Evolutionary conservation across 2,329 filamentous ascomycete genomes (phyloP).

Genomic region (Chaetomiaceae sp.): DNA sequence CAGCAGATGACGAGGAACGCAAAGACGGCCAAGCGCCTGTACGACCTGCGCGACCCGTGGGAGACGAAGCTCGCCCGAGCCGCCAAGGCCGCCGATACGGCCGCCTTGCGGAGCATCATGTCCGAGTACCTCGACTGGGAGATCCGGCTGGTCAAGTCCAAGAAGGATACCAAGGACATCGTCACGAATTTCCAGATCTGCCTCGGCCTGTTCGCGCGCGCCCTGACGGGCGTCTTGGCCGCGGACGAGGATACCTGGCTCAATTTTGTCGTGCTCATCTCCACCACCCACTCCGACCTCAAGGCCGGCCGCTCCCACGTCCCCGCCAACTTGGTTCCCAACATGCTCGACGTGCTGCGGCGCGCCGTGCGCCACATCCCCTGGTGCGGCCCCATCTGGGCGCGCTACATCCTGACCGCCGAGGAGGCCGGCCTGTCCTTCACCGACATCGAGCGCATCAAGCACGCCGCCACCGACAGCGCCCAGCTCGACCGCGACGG

Average conservation of each 20-base stretch:
- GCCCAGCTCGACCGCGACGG: constrained; percentile 80
- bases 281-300: constrained; percentile 40
- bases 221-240: constrained; percentile 64
- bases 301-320: constrained; percentile 36
- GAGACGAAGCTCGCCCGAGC: constrained; percentile 64
- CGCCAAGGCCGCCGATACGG: constrained; percentile 49
- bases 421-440: constrained; percentile 76
- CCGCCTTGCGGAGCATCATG: constrained; percentile 49
- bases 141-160: constrained; percentile 55
- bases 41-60: constrained; percentile 60
- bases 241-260: constrained; percentile 75
- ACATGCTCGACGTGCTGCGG: constrained; percentile 67
- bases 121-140: constrained; percentile 84
- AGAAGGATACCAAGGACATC: constrained; percentile 38
- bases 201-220: constrained; percentile 71
- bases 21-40: constrained; percentile 58
- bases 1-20: constrained; percentile 60
- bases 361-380: constrained; percentile 87
- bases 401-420: constrained; percentile 77
- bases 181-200: constrained; percentile 45
- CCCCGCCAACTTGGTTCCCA: constrained; percentile 38
- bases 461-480: constrained; percentile 85
- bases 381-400: constrained; percentile 89
- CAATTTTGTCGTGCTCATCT: constrained; percentile 74
- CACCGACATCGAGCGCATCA: constrained; percentile 79